Evolutionary conservation across 805 yeast genomes (phyloP), one percentile per base, ranked within the genome.

Genomic region (Sugiyamaella marilandica): DNA sequence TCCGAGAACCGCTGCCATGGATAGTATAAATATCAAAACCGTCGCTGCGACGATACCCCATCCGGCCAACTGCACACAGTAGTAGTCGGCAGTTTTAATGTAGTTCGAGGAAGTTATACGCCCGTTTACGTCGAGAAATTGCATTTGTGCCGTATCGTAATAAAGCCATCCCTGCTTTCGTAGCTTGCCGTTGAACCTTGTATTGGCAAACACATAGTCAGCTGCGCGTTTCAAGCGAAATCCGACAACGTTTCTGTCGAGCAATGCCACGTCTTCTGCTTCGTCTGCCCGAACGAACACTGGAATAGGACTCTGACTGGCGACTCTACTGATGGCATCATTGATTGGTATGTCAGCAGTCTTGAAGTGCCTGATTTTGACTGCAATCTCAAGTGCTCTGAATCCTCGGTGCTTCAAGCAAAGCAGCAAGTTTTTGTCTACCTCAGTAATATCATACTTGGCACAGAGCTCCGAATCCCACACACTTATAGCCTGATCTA

Each of bases 1-100:
- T 7, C 60, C 58, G 4, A 59, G 35, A 1, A 60, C 33, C 4
- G 51, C 36, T n/a, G 41, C 51, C 35, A 59, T 35, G 16, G 54
- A 55, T n/a, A 52, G 9, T 13, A 49, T 13, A 49, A 49, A 49
- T 41, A 49, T 31, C 11, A 29, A 10, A 2, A 32, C 26, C 26
- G 52, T 24, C 14, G 10, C 24, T n/a, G 48, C 46, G 35, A 60
- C 41, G 13, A 59, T 35, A 5, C 47, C 16, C 47, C 39, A 19
- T 10, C 57, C 57, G 39, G 35, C 52, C 13, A 46, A 31, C 39
- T 44, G 39, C 19, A 47, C 11, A 16, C 43, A 39, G 9, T 34
- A 5, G 10, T 33, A 19, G 37, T 34, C 37, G 16, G n/a, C 37
- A 13, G 16, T 34, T n/a, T 5, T n/a, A 5, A 13, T 34, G 9